phyloP scores from a whole-genome alignment of 108 stramenopile genomes.

The Stephanodiscus triporus region DNA sequence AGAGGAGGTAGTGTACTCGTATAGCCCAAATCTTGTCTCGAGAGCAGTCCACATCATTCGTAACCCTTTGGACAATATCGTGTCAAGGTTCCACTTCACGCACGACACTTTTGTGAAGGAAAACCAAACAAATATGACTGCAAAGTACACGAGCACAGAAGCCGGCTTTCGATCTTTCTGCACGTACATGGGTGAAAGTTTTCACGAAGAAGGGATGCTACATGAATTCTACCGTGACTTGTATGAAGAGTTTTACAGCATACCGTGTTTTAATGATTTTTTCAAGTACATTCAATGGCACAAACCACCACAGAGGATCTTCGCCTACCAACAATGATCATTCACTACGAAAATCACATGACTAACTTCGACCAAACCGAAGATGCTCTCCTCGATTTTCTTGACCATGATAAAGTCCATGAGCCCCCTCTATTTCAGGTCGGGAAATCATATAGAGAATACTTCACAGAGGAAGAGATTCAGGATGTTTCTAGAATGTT shows the following conservation, averaged over 20 bases:
- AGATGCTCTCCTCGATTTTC: slow-evolving; percentile 58
- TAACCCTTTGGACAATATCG: slow-evolving; percentile 67
- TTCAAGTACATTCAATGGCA: slow-evolving; percentile 85
- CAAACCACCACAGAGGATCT: slow-evolving; percentile 57
- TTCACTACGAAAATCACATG: slow-evolving; percentile 85
- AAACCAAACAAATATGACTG: slow-evolving; percentile 26
- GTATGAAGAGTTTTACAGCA: slow-evolving; percentile 32
- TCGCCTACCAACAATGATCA: slow-evolving; percentile 56
- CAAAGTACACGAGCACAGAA: slow-evolving; percentile 34
- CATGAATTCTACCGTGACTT: slow-evolving; percentile 36
- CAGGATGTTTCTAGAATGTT: slow-evolving; percentile 30
- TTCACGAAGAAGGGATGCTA: slow-evolving; percentile 10
- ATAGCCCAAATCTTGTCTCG: slow-evolving; percentile 37
- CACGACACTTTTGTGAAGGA: slow-evolving; percentile 28
- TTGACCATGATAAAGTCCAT: slow-evolving; percentile 43
- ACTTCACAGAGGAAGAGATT: slow-evolving; percentile 42
- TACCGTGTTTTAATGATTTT: slow-evolving; percentile 69
- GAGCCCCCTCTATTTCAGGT: slow-evolving; percentile 36
- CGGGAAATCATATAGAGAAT: slow-evolving; percentile 55
- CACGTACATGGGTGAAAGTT: slow-evolving; percentile 10
- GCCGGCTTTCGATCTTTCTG: slow-evolving; percentile 57
- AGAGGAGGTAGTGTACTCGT: slow-evolving; percentile 8
- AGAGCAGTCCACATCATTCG: slow-evolving; percentile 64
- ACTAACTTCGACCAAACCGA: slow-evolving; percentile 54
- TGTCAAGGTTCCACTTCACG: slow-evolving; percentile 60